phyloP scores from a whole-genome alignment of 805 yeast species.

The Pichia rugopelliculosa region DNA sequence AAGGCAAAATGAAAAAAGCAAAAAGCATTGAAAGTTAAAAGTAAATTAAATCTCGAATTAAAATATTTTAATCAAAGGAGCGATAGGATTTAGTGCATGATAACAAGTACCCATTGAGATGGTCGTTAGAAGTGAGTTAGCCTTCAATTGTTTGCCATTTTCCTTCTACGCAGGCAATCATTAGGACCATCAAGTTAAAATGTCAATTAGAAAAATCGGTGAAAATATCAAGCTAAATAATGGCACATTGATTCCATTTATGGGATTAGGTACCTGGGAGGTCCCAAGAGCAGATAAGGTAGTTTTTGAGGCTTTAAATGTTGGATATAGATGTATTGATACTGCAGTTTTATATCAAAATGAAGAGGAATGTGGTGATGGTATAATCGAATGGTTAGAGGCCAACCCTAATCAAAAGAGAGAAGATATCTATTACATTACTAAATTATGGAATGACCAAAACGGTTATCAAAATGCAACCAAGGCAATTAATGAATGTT shows the following conservation, averaged over 20 bases:
- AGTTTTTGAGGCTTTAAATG: slow-evolving; percentile 36
- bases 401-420: slow-evolving; percentile 36
- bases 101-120: too few relatives aligned
- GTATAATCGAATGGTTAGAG: slow-evolving; percentile 34
- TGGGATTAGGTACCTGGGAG: slow-evolving; percentile 47
- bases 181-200: slow-evolving; percentile 1
- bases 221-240: slow-evolving; percentile 38
- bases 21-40: too few relatives aligned
- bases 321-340: slow-evolving; percentile 41
- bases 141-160: too few relatives aligned
- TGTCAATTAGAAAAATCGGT: slow-evolving; percentile 4
- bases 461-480: slow-evolving; percentile 54
- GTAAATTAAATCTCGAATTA: too few relatives aligned
- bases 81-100: too few relatives aligned
- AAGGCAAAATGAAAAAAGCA: too few relatives aligned
- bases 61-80: too few relatives aligned
- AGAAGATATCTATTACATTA: slow-evolving; percentile 53
- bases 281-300: slow-evolving; percentile 31
- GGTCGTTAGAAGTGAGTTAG: too few relatives aligned
- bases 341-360: slow-evolving; percentile 43
- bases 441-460: slow-evolving; percentile 66
- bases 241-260: slow-evolving; percentile 43
- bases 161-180: too few relatives aligned
- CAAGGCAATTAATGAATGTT: slow-evolving; percentile 48
- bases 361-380: slow-evolving; percentile 43